phyloP scores from a whole-genome alignment of 2,329 filamentous ascomycete species.

The Sclerotinia glacialis region DNA sequence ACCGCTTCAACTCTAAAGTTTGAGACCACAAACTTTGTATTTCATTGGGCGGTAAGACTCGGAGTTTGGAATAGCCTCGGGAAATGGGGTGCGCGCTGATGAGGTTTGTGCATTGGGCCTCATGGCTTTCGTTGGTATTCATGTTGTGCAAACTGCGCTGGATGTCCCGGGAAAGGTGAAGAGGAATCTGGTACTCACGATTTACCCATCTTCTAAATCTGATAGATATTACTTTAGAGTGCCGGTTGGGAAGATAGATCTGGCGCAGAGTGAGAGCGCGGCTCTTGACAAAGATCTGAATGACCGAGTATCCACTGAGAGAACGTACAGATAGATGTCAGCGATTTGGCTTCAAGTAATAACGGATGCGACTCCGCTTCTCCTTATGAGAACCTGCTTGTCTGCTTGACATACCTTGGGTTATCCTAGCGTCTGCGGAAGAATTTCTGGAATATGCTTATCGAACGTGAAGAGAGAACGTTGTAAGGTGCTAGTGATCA shows the following conservation, averaged over 20 bases:
- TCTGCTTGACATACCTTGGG: slow-evolving; percentile 1
- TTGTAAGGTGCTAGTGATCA: background rate
- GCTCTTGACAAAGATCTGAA: slow-evolving; percentile 6
- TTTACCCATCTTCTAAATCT: slow-evolving; percentile 26
- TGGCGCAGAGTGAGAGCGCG: slow-evolving; percentile 20
- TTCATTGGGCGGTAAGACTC: background rate
- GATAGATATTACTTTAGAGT: slow-evolving; percentile 3
- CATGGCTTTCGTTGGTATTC: background rate
- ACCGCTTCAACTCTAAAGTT: background rate
- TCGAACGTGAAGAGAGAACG: background rate
- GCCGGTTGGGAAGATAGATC: background rate
- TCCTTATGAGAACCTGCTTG: background rate
- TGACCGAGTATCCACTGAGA: slow-evolving; percentile 1
- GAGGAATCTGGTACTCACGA: slow-evolving; percentile 22
- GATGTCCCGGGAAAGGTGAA: slow-evolving; percentile 1
- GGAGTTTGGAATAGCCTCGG: background rate
- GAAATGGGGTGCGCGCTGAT: slow-evolving; percentile 5
- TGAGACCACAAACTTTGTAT: background rate
- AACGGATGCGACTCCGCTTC: background rate
- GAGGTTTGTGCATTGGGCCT: slow-evolving; percentile 17
- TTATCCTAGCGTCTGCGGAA: background rate
- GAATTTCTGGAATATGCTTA: background rate
- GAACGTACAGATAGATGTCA: background rate
- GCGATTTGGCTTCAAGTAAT: slow-evolving; percentile 3
- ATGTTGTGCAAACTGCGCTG: slow-evolving; percentile 17